Conservation (phyloP, 2,329 filamentous ascomycete species). For the Tolypocladium ovalisporum region DNA sequence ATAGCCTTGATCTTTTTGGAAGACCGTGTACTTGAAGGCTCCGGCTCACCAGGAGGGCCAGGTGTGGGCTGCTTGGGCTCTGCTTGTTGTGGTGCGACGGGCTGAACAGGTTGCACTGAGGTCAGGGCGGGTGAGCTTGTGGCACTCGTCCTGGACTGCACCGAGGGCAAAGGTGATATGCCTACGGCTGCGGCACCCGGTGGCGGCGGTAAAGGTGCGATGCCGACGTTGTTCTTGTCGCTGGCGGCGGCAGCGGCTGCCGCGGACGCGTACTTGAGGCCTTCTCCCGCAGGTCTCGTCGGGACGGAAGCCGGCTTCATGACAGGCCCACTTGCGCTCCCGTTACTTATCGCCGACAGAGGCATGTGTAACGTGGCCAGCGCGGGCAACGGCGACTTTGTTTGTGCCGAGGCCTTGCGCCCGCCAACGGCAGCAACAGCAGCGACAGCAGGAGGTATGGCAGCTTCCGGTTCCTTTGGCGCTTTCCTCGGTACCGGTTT, state of each 20-base stretch:
- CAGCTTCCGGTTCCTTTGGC: constrained; percentile 45
- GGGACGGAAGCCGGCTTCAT: constrained; percentile 95
- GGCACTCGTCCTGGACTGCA: constrained; percentile 43
- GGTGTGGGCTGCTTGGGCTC: constrained; percentile 23
- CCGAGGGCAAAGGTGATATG: constrained; percentile 37
- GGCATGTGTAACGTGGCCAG: constrained; percentile 81
- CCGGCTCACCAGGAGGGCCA: constrained; percentile 13
- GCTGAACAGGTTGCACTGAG: constrained; percentile 33
- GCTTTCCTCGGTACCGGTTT: constrained; percentile 41
- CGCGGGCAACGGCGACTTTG: constrained; percentile 90
- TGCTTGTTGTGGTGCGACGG: constrained; percentile 17
- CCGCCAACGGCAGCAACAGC: constrained; percentile 35
- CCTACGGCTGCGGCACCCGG: constrained; percentile 45
- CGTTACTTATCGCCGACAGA: constrained; percentile 49
- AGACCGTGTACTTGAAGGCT: constrained; percentile 18
- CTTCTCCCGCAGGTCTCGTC: constrained; percentile 74
- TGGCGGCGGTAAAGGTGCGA: constrained; percentile 85
- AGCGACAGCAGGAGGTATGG: constrained; percentile 7
- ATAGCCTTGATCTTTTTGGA: constrained; percentile 30
- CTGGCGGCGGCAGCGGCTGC: constrained; percentile 86
- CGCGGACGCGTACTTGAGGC: constrained; percentile 91
- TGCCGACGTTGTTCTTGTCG: constrained; percentile 80
- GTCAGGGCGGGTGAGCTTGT: constrained; percentile 41
- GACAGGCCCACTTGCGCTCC: constrained; percentile 38
- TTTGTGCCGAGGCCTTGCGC: constrained; percentile 73